Evolutionary conservation across 495 filamentous ascomycete species (phyloP).

Genomic region (Pseudomonodictys pantanalensis): DNA sequence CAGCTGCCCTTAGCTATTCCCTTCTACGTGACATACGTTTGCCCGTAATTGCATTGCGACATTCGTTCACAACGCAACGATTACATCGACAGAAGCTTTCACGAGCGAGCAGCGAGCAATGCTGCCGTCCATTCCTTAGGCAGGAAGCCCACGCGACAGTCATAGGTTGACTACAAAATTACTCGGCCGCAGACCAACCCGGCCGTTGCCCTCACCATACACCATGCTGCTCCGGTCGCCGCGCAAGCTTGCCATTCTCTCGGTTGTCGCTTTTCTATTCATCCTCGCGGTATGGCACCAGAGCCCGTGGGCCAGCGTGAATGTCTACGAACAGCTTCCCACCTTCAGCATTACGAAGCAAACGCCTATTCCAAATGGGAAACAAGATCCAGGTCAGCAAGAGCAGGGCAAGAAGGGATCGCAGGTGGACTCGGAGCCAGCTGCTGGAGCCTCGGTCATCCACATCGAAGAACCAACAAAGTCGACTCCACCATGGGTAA

Average conservation of each 20-base stretch:
- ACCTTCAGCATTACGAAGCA: not conserved
- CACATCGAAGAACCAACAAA: not conserved
- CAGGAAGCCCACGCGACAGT: not conserved
- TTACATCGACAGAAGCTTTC: not conserved
- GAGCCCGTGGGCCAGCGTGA: constrained; percentile 5
- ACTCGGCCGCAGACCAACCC: not conserved
- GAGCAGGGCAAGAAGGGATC: not conserved
- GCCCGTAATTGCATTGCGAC: too few relatives aligned
- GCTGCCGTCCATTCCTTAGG: not conserved
- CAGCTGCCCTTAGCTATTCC: too few relatives aligned
- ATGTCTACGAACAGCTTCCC: constrained; percentile 15
- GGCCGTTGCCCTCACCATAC: not conserved
- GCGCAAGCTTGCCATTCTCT: constrained; percentile 24
- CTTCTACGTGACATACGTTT: too few relatives aligned
- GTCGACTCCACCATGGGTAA: constrained; percentile 7
- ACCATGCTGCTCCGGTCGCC: constrained; percentile 29
- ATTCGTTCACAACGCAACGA: not conserved
- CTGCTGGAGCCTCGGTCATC: not conserved
- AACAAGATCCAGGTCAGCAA: not conserved
- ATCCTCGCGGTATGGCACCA: constrained; percentile 17
- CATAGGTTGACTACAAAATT: too few relatives aligned
- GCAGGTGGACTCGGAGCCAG: not conserved
- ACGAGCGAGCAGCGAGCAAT: not conserved
- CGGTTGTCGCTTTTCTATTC: constrained; percentile 18
- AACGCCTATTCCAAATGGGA: not conserved